phyloP scores from a whole-genome alignment of 2,329 filamentous ascomycete species.

The Alternaria postmessia region DNA sequence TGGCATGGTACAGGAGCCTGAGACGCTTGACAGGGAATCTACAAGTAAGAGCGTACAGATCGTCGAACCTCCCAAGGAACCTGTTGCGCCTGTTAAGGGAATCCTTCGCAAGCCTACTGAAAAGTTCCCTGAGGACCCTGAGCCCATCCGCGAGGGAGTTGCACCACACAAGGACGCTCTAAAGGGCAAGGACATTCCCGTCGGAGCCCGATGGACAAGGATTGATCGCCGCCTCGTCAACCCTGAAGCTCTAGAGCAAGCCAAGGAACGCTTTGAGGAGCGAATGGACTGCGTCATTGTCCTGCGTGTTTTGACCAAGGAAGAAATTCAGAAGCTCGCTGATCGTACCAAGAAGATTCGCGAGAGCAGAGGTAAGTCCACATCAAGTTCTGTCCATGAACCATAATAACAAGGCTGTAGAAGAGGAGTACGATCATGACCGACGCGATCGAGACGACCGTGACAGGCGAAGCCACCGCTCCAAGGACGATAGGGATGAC shows the following conservation, averaged over 20 bases:
- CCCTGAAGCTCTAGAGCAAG: conserved; percentile 82
- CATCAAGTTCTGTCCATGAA: background rate
- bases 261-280: conserved; percentile 91
- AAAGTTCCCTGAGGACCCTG: conserved; percentile 86
- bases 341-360: conserved; percentile 81
- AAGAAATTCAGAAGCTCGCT: conserved; percentile 89
- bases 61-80: conserved; percentile 75
- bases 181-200: conserved; percentile 70
- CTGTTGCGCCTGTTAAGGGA: conserved; percentile 72
- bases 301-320: conserved; percentile 82
- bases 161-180: conserved; percentile 91
- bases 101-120: conserved; percentile 84
- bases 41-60: conserved; percentile 58
- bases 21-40: conserved; percentile 34
- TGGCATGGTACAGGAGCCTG: conserved; percentile 47
- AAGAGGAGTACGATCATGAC: conserved; percentile 48
- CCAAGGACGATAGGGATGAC: conserved; percentile 43
- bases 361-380: conserved; percentile 52
- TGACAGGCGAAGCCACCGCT: conserved; percentile 37
- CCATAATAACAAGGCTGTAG: conserved; percentile 19
- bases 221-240: conserved; percentile 89
- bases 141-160: conserved; percentile 86
- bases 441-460: conserved; percentile 41
- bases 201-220: conserved; percentile 90
- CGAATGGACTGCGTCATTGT: conserved; percentile 95